Conservation (phyloP, 1,284 basidiomycete species). For the Pseudozyma sp. region DNA sequence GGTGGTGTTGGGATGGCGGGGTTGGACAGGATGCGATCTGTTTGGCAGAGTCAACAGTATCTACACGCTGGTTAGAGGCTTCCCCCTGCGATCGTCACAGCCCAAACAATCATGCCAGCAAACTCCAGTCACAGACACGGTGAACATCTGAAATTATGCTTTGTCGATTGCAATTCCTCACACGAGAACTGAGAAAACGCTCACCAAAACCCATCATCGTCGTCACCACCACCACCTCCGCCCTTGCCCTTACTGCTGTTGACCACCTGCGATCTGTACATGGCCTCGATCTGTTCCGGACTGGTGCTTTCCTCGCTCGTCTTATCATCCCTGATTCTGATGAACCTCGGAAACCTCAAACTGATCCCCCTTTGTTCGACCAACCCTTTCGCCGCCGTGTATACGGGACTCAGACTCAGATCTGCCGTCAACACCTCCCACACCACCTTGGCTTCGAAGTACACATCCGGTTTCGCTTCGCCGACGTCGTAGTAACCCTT, state of each 20-base stretch:
- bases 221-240: constrained; percentile 72
- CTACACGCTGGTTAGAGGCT: constrained; percentile 1
- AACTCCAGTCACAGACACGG: neutral
- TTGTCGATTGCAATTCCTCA: too few species aligned
- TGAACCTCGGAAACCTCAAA: constrained; percentile 93
- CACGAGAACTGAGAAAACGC: too few species aligned
- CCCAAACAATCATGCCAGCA: neutral
- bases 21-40: neutral
- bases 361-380: constrained; percentile 76
- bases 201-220: constrained; percentile 90
- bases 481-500: constrained; percentile 75
- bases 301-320: constrained; percentile 88
- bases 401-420: constrained; percentile 93
- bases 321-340: constrained; percentile 93
- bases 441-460: constrained; percentile 73
- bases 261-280: constrained; percentile 86
- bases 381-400: constrained; percentile 90
- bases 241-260: constrained; percentile 75
- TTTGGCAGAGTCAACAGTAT: constrained; percentile 8
- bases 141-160: too few species aligned
- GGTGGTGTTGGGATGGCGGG: neutral
- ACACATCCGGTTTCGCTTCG: constrained; percentile 66
- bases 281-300: constrained; percentile 93
- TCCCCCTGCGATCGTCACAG: neutral
- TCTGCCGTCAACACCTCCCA: constrained; percentile 99